Conservation (phyloP, 1,284 basidiomycete species). For the Microbotryomycetes sp. region DNA sequence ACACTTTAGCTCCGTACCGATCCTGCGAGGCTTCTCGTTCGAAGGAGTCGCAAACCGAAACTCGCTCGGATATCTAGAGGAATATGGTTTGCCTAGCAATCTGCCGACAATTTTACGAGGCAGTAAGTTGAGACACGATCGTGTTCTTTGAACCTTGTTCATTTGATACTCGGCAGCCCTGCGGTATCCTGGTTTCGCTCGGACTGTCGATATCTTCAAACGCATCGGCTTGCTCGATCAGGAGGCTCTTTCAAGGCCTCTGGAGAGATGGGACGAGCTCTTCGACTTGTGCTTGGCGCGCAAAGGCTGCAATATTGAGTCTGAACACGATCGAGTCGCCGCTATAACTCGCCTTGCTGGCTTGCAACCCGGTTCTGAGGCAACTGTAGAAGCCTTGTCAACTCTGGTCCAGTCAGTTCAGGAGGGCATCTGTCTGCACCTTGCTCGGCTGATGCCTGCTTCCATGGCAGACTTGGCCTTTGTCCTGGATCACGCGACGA, state of each 20-base stretch:
- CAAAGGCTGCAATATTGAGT: background rate
- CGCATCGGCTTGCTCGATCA: conserved; percentile 62
- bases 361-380: background rate
- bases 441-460: too few relatives aligned
- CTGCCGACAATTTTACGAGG: conserved; percentile 71
- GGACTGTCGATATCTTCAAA: conserved; percentile 66
- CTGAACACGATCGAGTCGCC: conserved; percentile 1
- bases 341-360: background rate
- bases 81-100: conserved; percentile 57
- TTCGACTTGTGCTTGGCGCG: conserved; percentile 35
- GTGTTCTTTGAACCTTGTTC: too few relatives aligned
- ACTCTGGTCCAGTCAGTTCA: background rate
- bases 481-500: conserved; percentile 44
- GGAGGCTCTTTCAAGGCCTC: conserved; percentile 33
- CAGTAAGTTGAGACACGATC: conserved; percentile 43
- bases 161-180: conserved; percentile 49
- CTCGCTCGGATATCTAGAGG: conserved; percentile 65
- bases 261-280: conserved; percentile 32
- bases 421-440: too few relatives aligned
- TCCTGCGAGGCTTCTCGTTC: conserved; percentile 61
- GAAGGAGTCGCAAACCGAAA: conserved; percentile 88
- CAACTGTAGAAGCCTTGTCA: background rate
- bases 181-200: conserved; percentile 78
- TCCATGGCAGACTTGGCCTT: conserved; percentile 37
- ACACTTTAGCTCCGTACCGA: conserved; percentile 57